Conservation (phyloP, 208 protist species). For the Polymyxa betae region DNA sequence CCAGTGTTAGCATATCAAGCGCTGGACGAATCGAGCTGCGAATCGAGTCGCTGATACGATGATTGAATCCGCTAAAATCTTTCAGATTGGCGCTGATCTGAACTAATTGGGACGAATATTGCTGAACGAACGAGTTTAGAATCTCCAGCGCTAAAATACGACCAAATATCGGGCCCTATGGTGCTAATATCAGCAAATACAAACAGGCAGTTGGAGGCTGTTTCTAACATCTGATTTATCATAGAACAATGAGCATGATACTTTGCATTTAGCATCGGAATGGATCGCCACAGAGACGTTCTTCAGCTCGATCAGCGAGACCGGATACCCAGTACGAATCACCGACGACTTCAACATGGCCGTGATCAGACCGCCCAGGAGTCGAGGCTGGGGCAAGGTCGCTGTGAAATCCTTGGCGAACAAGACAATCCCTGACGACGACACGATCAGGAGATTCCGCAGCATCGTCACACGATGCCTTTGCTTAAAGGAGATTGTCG, state of each 20-base stretch:
- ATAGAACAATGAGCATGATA: conserved; percentile 49
- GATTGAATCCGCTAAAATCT: conserved; percentile 47
- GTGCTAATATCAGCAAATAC: not conserved
- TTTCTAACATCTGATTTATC: conserved; percentile 40
- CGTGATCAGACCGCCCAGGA: conserved; percentile 41
- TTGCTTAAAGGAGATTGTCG: too few relatives aligned
- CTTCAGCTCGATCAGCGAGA: conserved; percentile 40
- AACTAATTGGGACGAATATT: conserved; percentile 48
- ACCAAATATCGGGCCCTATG: conserved; percentile 27
- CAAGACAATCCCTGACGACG: conserved; percentile 34
- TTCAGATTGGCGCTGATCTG: conserved; percentile 50
- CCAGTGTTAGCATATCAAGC: conserved; percentile 16
- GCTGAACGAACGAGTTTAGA: conserved; percentile 26
- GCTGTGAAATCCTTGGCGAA: conserved; percentile 35
- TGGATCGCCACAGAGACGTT: not conserved
- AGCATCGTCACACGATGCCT: too few relatives aligned
- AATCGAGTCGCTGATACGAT: not conserved
- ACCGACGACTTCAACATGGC: conserved; percentile 48
- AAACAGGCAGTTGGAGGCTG: not conserved
- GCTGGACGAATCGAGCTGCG: not conserved
- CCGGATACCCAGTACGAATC: conserved; percentile 22
- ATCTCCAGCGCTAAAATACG: conserved; percentile 39
- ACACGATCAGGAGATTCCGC: conserved; percentile 45
- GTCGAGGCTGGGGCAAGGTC: conserved; percentile 3
- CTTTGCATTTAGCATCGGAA: conserved; percentile 36